Percentiles rank a stretch among this genome's conserved stretches.
Evolutionary conservation across 2,329 filamentous ascomycete genomes (phyloP).

Genomic region (Trichophyton schoenleinii): DNA sequence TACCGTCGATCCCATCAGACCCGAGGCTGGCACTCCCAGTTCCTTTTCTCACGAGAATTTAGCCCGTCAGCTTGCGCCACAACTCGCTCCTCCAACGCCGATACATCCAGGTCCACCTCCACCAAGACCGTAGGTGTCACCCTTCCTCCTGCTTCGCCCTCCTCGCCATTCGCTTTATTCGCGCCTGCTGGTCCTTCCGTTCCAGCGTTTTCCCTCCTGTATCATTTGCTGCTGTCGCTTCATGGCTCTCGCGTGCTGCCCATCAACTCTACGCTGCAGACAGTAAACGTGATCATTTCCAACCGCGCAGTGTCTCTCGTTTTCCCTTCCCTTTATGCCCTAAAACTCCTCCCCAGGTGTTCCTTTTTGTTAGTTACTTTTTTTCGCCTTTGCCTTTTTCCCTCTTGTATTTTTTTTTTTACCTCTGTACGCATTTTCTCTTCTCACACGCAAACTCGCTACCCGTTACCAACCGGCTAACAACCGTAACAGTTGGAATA

Average conservation of each 20-base stretch:
- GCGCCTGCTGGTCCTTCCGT: not conserved
- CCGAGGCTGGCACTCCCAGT: slow-evolving; percentile 3
- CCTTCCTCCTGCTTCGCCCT: slow-evolving; percentile 3
- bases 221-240: not conserved
- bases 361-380: not conserved
- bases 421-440: not conserved
- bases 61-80: slow-evolving; percentile 8
- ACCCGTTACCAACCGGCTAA: not conserved
- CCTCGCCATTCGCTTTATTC: slow-evolving; percentile 1
- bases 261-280: not conserved
- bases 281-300: not conserved
- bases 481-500: not conserved
- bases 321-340: not conserved
- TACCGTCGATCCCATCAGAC: not conserved
- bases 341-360: not conserved
- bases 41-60: not conserved
- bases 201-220: slow-evolving; percentile 1
- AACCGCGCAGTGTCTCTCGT: not conserved
- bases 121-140: not conserved
- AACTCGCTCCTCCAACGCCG: slow-evolving; percentile 1
- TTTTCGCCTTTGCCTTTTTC: not conserved
- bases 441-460: not conserved
- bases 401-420: not conserved
- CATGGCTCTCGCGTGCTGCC: slow-evolving; percentile 1
- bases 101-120: slow-evolving; percentile 4